Conservation (phyloP, 108 stramenopile species). For the Nitzschia putrida region DNA sequence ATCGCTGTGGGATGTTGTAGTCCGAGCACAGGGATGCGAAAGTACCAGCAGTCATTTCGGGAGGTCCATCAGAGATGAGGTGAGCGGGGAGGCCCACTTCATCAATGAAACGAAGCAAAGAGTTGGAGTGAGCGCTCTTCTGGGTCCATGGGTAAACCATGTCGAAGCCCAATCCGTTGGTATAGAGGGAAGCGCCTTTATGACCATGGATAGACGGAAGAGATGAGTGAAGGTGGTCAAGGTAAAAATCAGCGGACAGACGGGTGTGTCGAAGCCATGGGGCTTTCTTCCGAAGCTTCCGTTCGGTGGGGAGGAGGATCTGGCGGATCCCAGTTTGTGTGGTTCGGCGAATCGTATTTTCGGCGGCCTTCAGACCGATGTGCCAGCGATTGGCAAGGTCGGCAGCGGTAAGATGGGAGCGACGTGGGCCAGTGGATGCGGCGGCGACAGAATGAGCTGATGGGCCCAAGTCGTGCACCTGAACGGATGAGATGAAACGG, state of each 20-base stretch:
- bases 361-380: slow-evolving; percentile 24
- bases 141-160: slow-evolving; percentile 13
- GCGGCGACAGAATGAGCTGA: background rate
- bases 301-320: slow-evolving; percentile 21
- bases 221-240: slow-evolving; percentile 19
- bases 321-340: slow-evolving; percentile 22
- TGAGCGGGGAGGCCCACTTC: slow-evolving; percentile 33
- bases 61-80: slow-evolving; percentile 32
- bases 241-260: slow-evolving; percentile 13
- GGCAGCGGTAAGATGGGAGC: background rate
- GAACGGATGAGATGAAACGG: background rate
- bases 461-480: background rate
- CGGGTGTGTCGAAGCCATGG: background rate
- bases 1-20: background rate
- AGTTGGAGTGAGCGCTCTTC: slow-evolving; percentile 25
- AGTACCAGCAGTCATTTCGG: slow-evolving; percentile 13
- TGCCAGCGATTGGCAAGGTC: background rate
- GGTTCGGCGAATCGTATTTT: slow-evolving; percentile 18
- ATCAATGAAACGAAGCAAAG: slow-evolving; percentile 21
- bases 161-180: slow-evolving; percentile 28
- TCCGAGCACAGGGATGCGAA: background rate
- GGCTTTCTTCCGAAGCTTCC: slow-evolving; percentile 23
- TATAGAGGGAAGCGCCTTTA: slow-evolving; percentile 30
- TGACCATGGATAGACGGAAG: slow-evolving; percentile 11
- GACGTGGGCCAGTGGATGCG: background rate